Evolutionary conservation across 352 stramenopile species (phyloP).

Genomic region (Phytophthora constricta): DNA sequence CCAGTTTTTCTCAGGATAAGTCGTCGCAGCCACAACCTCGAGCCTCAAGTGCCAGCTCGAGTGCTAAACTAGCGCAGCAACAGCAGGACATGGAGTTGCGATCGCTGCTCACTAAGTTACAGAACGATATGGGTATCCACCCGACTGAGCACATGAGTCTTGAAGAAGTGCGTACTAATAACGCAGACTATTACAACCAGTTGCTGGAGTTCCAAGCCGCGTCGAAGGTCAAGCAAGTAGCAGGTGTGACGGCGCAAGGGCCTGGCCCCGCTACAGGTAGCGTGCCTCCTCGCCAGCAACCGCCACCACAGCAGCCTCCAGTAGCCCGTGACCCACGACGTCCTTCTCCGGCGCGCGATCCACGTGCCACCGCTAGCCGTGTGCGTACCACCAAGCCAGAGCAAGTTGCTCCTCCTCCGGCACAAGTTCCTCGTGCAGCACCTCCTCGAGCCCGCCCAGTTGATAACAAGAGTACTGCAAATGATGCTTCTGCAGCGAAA

Average conservation of each 20-base stretch:
- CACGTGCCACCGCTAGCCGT: constrained; percentile 24
- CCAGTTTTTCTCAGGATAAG: constrained; percentile 60
- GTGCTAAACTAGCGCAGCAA: constrained; percentile 34
- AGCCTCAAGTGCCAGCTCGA: constrained; percentile 7
- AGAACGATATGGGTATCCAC: constrained; percentile 90
- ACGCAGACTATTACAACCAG: constrained; percentile 86
- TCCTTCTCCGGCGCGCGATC: constrained; percentile 37
- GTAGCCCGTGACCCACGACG: constrained; percentile 38
- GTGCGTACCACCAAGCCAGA: neutral
- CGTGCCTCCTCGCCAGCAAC: constrained; percentile 24
- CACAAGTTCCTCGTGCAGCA: constrained; percentile 23
- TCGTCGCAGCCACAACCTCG: constrained; percentile 11
- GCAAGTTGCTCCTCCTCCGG: constrained; percentile 18
- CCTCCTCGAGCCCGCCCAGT: constrained; percentile 18
- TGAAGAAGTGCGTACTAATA: constrained; percentile 87
- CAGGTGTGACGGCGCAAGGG: constrained; percentile 6
- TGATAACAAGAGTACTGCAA: constrained; percentile 19
- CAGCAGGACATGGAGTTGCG: constrained; percentile 84
- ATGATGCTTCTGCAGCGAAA: constrained; percentile 39
- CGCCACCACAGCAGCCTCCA: constrained; percentile 18
- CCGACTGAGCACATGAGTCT: constrained; percentile 86
- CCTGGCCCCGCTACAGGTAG: constrained; percentile 9
- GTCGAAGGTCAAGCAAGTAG: constrained; percentile 35
- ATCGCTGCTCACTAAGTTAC: constrained; percentile 79
- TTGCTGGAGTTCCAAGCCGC: constrained; percentile 72